Base-by-base conservation (phyloP, 2,329 filamentous ascomycete species). In the Pseudopithomyces chartarum region DNA sequence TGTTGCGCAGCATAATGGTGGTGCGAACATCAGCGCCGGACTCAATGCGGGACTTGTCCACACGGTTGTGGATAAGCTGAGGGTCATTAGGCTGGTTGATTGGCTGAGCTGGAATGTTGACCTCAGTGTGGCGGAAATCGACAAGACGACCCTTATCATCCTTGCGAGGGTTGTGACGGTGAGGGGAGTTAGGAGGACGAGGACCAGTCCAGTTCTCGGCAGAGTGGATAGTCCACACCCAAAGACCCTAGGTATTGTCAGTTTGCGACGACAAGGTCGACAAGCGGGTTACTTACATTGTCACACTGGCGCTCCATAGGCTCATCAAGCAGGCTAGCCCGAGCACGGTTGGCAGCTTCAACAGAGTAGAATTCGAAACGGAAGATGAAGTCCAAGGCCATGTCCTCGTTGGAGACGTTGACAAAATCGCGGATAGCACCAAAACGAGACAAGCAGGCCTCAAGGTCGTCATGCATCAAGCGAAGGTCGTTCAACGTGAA, bases 1-100 rank as follows among this genome's bases (percentile, higher is more conserved):
- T 94, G 73, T 98, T 97, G 38, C 94, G 88, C 32, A 97, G 78
- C 94, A 98, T 97, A 62, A 98, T 91, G 0, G 80, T 82, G 1
- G 80, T 82, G 55, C 81, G 80, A n/a, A 81, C 76, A 60, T 82
- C 80, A 5, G 63, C 59, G n/a, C 80, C 80, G n/a, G 70, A 64
- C 15, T 67, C 51, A 54, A 82, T 79, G 36, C 69, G 69, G 22
- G 70, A 59, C 2, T 74, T 55, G 8, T 70, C 64, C 40, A 82
- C 76, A 36, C 66, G 67, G 61, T 81, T 79, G 54, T 39, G 34
- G 0, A 7, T 0, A 11, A 1, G 10, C 1, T 49, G 19, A 11
- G 19, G 6, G 12, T 48, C 34, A 1, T 29, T 33, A 17, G 26
- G 26, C 26, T 17, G 45, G 57, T 54, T 13, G 53, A 40, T 5